Base-by-base conservation (phyloP, 73 alveolate species). In the Stentor coeruleus region DNA sequence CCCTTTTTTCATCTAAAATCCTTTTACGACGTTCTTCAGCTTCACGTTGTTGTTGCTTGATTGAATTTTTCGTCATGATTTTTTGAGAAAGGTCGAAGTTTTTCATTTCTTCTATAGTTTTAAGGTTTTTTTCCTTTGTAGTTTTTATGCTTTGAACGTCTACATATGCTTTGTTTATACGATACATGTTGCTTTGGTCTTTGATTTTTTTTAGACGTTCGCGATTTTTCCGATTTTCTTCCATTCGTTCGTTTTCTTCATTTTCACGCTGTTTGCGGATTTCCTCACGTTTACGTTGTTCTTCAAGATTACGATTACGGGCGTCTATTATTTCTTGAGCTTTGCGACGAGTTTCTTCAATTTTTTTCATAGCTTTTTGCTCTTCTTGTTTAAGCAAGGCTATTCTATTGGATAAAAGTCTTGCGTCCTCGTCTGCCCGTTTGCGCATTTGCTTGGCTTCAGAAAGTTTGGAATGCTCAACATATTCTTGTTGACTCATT, bases 321-420 rank as follows among this genome's bases (percentile, higher is more conserved):
- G 40, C 6, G 3, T 49, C 81, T 14, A 38, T 36, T 1, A 77
- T 77, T 77, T 77, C 85, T 35, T 59, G 55, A 6, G 74, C 59
- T 26, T 82, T 82, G 35, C 82, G 81, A 26, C 83, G 74, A 36
- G 89, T 40, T 28, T 40, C 86, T 36, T 83, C 89, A 38, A 83
- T 83, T 74, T 83, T 83, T 81, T 83, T 83, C 60, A 14, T 30
- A 4, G 84, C 39, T 33, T 40, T 20, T 3, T 76, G 38, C 59
- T 83, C 86, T 77, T 83, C 89, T 3, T 20, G 40, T 39, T 76
- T 38, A 30, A 83, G 85, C 2, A 83, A 11, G 3, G 55, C 20
- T 58, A 83, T 83, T 35, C 89, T 38, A 37, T 83, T 83, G 20
- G 84, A 20, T 15, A 83, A 59, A 59, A 83, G 58, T 77, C 36